Conservation (phyloP, 345 rosid genomes). For the Physaria fendleri region DNA sequence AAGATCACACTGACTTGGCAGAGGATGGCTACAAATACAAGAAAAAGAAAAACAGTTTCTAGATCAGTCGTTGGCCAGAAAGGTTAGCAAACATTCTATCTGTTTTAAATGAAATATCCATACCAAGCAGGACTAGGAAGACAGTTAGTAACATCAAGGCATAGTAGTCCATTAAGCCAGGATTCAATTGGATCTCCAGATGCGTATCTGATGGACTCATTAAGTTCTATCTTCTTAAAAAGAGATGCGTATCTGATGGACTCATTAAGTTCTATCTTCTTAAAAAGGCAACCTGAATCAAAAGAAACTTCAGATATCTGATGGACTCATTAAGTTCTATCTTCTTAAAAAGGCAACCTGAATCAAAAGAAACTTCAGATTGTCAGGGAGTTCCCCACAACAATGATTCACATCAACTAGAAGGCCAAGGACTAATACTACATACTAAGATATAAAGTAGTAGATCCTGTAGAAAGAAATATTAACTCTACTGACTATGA, state of each 20-base stretch:
- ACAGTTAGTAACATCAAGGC: slow-evolving; percentile 78
- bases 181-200: slow-evolving; percentile 90
- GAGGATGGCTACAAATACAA: slow-evolving; percentile 54
- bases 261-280: slow-evolving; percentile 90
- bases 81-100: not conserved
- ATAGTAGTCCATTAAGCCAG: slow-evolving; percentile 83
- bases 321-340: slow-evolving; percentile 88
- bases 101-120: not conserved
- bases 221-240: slow-evolving; percentile 85
- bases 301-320: slow-evolving; percentile 86
- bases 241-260: too few species aligned
- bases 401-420: not conserved
- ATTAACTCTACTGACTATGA: not conserved
- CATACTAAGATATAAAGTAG: slow-evolving; percentile 1
- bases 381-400: not conserved
- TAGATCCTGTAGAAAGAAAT: not conserved
- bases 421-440: not conserved
- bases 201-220: slow-evolving; percentile 88
- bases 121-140: slow-evolving; percentile 53
- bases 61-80: slow-evolving; percentile 2
- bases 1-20: slow-evolving; percentile 84
- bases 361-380: slow-evolving; percentile 16
- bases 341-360: slow-evolving; percentile 85
- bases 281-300: slow-evolving; percentile 91
- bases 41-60: not conserved